These are phyloP conservation scores for Salix caprea DNA, from an alignment of 345 rosid genomes.

Conservation along the genomic window DNA sequence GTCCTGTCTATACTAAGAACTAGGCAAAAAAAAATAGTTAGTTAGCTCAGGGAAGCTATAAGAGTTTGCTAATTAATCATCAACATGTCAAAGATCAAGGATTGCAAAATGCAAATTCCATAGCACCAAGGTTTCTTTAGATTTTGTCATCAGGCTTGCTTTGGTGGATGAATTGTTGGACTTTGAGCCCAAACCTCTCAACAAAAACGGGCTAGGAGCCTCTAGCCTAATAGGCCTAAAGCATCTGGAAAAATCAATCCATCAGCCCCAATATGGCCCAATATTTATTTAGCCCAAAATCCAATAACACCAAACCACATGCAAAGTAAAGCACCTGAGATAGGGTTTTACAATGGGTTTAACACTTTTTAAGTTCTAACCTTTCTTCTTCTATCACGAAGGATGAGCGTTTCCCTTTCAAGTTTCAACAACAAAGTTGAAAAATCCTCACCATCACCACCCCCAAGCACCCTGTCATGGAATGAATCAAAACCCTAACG, in stretches of 20 bases:
- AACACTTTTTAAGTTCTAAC: background rate
- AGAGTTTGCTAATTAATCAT: background rate
- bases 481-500: background rate
- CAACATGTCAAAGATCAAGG: background rate
- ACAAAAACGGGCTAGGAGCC: too few species aligned
- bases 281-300: background rate
- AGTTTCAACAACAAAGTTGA: background rate
- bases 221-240: too few species aligned
- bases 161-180: background rate
- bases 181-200: background rate
- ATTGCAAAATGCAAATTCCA: background rate
- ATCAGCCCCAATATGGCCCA: too few species aligned
- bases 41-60: too few species aligned
- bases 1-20: too few species aligned
- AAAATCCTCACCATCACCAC: background rate
- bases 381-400: background rate
- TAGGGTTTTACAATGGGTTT: conserved; percentile 20
- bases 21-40: too few species aligned
- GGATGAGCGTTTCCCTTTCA: background rate
- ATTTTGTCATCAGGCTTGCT: background rate
- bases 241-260: too few species aligned
- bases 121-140: background rate
- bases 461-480: background rate
- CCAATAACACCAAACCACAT: background rate
- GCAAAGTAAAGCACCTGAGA: conserved; percentile 1